Percentiles rank a stretch among this genome's conserved stretches.
These are phyloP conservation scores for Jimgerdemannia lactiflua DNA, from an alignment of 192 early-diverging fungal genomes.

Conservation along the genomic window DNA sequence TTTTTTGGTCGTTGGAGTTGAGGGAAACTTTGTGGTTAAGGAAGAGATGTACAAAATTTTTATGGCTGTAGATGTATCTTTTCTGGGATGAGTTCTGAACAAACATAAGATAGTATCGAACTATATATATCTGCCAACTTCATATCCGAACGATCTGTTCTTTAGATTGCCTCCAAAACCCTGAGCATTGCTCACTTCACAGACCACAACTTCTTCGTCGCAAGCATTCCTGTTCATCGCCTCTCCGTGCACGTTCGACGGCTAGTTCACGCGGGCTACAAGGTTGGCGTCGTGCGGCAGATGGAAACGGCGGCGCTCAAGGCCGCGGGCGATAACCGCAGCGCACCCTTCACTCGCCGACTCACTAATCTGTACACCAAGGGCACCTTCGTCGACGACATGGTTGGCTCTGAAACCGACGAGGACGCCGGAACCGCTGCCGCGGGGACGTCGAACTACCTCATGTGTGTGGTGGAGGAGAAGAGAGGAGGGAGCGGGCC, in stretches of 20 bases:
- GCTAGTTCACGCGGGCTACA: constrained; percentile 78
- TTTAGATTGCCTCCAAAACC: constrained; percentile 65
- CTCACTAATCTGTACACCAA: constrained; percentile 68
- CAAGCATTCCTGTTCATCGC: constrained; percentile 77
- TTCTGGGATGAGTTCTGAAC: no score
- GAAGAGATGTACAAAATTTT: no score
- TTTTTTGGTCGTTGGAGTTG: background rate
- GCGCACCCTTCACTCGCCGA: constrained; percentile 64
- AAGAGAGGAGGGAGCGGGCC: constrained; percentile 34
- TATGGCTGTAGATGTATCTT: no score
- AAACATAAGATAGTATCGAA: no score
- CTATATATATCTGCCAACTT: no score
- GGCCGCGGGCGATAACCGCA: constrained; percentile 63
- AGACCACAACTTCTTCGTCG: constrained; percentile 77
- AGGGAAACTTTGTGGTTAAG: no score
- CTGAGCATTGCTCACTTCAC: constrained; percentile 79
- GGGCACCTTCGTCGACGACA: constrained; percentile 52
- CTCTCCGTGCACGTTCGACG: constrained; percentile 79
- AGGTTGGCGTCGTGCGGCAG: constrained; percentile 84
- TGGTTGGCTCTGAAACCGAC: constrained; percentile 27
- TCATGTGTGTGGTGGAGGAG: constrained; percentile 50
- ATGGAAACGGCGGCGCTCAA: constrained; percentile 86
- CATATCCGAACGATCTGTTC: background rate
- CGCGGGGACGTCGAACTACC: constrained; percentile 27
- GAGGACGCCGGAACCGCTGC: constrained; percentile 15